These are phyloP conservation scores for Ramalina intermedia DNA, from an alignment of 495 filamentous ascomycete species.

Conservation along the genomic window DNA sequence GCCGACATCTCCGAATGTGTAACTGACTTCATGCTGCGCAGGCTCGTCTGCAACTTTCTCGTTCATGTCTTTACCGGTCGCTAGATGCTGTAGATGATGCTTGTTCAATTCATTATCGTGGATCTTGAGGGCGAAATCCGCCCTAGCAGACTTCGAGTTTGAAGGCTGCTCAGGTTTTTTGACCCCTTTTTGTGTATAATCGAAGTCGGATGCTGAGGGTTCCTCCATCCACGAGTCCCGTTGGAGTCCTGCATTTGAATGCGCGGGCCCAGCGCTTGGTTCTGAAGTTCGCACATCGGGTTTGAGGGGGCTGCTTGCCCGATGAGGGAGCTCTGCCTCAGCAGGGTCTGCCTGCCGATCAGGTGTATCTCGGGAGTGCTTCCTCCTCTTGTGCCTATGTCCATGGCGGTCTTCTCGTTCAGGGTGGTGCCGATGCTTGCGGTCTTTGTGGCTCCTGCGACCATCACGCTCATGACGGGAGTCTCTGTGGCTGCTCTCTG, in stretches of 20 bases:
- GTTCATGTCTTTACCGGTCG: slow-evolving; percentile 34
- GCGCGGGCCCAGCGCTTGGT: slow-evolving; percentile 21
- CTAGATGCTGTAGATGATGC: slow-evolving; percentile 48
- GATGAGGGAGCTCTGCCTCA: not conserved
- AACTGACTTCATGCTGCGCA: slow-evolving; percentile 52
- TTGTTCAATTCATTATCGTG: slow-evolving; percentile 70
- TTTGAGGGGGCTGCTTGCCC: not conserved
- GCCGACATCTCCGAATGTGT: slow-evolving; percentile 80
- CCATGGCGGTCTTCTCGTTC: slow-evolving; percentile 24
- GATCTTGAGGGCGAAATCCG: slow-evolving; percentile 60
- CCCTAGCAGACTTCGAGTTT: slow-evolving; percentile 33
- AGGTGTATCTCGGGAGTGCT: slow-evolving; percentile 26
- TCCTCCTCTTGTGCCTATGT: slow-evolving; percentile 41
- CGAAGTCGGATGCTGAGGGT: slow-evolving; percentile 65
- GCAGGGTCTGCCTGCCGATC: not conserved
- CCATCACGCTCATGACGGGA: slow-evolving; percentile 16
- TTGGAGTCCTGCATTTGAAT: slow-evolving; percentile 25
- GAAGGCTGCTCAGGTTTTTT: slow-evolving; percentile 35
- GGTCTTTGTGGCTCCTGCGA: slow-evolving; percentile 24
- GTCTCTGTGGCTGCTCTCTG: slow-evolving; percentile 22
- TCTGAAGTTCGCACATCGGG: not conserved
- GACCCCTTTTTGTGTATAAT: slow-evolving; percentile 60
- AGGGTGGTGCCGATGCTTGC: slow-evolving; percentile 30
- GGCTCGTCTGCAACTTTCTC: slow-evolving; percentile 37
- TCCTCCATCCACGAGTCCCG: slow-evolving; percentile 92